These are phyloP conservation scores for Trichoderma koningiopsis DNA, from an alignment of 2,329 filamentous ascomycete species.

Conservation along the genomic window DNA sequence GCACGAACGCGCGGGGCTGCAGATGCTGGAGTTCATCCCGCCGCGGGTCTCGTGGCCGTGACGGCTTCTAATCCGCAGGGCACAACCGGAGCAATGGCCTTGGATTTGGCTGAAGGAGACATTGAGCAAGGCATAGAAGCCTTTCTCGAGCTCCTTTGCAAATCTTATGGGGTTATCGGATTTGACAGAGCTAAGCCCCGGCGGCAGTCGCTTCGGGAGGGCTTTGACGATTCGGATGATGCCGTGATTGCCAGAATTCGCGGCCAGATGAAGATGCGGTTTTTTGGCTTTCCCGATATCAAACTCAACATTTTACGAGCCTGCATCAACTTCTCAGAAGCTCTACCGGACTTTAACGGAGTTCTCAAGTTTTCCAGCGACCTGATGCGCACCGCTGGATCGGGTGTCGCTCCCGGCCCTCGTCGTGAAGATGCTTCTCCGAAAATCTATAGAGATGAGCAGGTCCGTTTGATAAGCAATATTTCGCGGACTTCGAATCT, in stretches of 20 bases:
- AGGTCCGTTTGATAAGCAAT: conserved; percentile 79
- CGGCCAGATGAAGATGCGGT: conserved; percentile 58
- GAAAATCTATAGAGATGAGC: conserved; percentile 76
- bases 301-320: conserved; percentile 86
- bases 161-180: conserved; percentile 64
- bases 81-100: conserved; percentile 52
- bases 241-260: conserved; percentile 60
- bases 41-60: conserved; percentile 77
- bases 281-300: conserved; percentile 75
- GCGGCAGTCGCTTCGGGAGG: conserved; percentile 30
- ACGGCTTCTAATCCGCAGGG: conserved; percentile 55
- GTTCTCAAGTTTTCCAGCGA: conserved; percentile 87
- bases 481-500: conserved; percentile 81
- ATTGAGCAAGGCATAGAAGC: conserved; percentile 67
- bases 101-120: conserved; percentile 66
- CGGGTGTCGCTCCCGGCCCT: conserved; percentile 72
- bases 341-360: conserved; percentile 85
- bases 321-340: conserved; percentile 94
- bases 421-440: conserved; percentile 70
- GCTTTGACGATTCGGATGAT: conserved; percentile 51
- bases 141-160: conserved; percentile 62
- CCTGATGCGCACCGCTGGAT: conserved; percentile 78
- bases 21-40: conserved; percentile 94
- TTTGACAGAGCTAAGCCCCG: conserved; percentile 44
- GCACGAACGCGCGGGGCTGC: conserved; percentile 90